Base-by-base conservation (phyloP, 2,329 filamentous ascomycete species). In the Monilinia fructicola region DNA sequence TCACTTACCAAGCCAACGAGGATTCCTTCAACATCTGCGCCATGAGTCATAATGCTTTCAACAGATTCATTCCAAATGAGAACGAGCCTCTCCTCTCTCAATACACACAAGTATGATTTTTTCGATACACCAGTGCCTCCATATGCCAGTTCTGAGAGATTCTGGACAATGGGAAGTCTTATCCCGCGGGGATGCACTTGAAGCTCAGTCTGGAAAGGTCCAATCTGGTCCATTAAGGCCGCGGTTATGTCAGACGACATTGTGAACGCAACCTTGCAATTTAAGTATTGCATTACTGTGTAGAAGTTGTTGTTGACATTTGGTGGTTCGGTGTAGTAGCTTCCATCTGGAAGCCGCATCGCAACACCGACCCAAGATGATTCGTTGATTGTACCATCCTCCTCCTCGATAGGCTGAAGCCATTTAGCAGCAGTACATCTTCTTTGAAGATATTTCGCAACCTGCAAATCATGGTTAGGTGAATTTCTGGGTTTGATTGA, bases 221-320 rank as follows among this genome's bases (percentile, higher is more conserved):
- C 63, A 40, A 71, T 67, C n/a, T 70, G 69, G 38, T 69, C 69
- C 46, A 71, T 60, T 38, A 71, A 66, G n/a, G 68, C 79, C 26
- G 79, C 77, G 38, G 81, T 80, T 65, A 81, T 81, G 55, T 82
- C 78, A 1, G 80, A 80, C 12, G 78, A 79, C 79, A 84, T 82
- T 12, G 82, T 83, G 67, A 83, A 77, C 18, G 80, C 81, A 44
- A 67, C 65, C 82, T 69, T 69, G 55, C 67, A 68, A 55, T 56
- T 59, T 11, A 69, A 31, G 7, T 54, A 53, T 56, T 69, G 68
- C 67, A 69, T 55, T 5, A 64, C 68, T 1, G 35, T 55, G 31
- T 67, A 67, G 28, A 68, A 58, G 11, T 61, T 40, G 42, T 67
- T 67, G 42, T 69, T 67, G 18, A 59, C 18, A 46, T 65, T 68